Evolutionary conservation across 1,284 basidiomycete genomes (phyloP), one percentile per base, ranked within the genome.

Genomic region (Cutaneotrichosporon cavernicola): DNA sequence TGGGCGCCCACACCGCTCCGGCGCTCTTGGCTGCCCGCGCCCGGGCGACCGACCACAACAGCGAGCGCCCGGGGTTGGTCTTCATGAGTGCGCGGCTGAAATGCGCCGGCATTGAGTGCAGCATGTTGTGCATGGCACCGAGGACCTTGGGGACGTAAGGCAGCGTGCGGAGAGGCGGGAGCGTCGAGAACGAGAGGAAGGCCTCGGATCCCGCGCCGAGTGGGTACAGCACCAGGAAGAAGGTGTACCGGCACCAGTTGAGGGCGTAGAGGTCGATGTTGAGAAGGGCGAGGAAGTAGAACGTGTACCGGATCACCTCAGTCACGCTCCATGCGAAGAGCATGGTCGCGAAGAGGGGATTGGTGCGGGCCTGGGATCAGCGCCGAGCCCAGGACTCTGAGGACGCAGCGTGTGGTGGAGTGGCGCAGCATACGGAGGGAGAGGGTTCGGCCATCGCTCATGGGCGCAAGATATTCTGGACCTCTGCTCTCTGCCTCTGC

Each of bases 191-290:
- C 73, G 89, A 90, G 65, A 96, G 85, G 76, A 90, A 87, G 0
- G 93, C 93, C 81, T 99, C 96, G 50, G 91, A 93, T 8, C 85
- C 85, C 1, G 96, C 96, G 57, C 96, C 96, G 53, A 95, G 81
- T 4, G 92, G 93, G 82, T 99, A 99, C 32, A 98, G 86, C 56
- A 94, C 72, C 80, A 90, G 94, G 82, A 98, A 99, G 7, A 91
- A 87, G 32, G 93, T 91, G 85, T 98, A 99, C 61, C 83, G 73
- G n/a, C 83, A 72, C 78, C 79, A 84, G 64, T 82, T 78, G 51
- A 84, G 73, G 14, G 72, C 46, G 36, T 73, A 69, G 32, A 78
- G 62, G 65, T 81, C 77, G 67, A 79, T 69, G 8, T 85, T 86
- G 53, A 90, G 72, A 10, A 97, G 85, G 56, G 84, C 84, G 73